phyloP scores from a whole-genome alignment of 2,329 filamentous ascomycete species.

The Colletotrichum destructivum region DNA sequence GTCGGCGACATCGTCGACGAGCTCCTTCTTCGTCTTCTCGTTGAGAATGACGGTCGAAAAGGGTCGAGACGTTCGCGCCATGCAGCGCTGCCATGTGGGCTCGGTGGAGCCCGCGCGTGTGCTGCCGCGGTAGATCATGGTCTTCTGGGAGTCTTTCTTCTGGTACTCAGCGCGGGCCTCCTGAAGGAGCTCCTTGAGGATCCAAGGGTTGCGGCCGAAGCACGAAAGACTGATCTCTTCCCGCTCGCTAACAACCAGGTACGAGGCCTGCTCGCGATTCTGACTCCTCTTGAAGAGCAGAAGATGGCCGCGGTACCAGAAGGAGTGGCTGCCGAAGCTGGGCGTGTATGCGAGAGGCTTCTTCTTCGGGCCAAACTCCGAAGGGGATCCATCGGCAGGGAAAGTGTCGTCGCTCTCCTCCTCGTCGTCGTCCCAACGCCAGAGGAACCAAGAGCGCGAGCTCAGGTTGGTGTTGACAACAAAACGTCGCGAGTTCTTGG shows the following conservation, averaged over 20 bases:
- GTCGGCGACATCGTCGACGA: constrained; percentile 74
- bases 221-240: constrained; percentile 74
- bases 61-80: constrained; percentile 72
- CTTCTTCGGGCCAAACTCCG: constrained; percentile 53
- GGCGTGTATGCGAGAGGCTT: constrained; percentile 75
- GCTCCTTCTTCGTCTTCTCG: constrained; percentile 70
- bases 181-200: constrained; percentile 74
- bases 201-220: constrained; percentile 72
- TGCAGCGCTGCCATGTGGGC: constrained; percentile 73
- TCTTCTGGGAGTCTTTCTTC: constrained; percentile 73
- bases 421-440: constrained; percentile 60
- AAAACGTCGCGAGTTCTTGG: constrained; percentile 72
- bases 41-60: constrained; percentile 77
- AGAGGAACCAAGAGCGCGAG: constrained; percentile 66
- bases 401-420: constrained; percentile 61
- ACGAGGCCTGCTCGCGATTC: constrained; percentile 60
- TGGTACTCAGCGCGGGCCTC: constrained; percentile 71
- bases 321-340: constrained; percentile 76
- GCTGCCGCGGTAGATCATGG: constrained; percentile 75
- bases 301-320: constrained; percentile 74
- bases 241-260: constrained; percentile 62
- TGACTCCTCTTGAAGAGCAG: constrained; percentile 71
- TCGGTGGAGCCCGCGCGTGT: constrained; percentile 58
- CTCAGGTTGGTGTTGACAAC: constrained; percentile 75
- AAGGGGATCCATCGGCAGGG: constrained; percentile 25